Base-by-base conservation (phyloP, 1,284 basidiomycete genomes). In the Ceratobasidium sp. region DNA sequence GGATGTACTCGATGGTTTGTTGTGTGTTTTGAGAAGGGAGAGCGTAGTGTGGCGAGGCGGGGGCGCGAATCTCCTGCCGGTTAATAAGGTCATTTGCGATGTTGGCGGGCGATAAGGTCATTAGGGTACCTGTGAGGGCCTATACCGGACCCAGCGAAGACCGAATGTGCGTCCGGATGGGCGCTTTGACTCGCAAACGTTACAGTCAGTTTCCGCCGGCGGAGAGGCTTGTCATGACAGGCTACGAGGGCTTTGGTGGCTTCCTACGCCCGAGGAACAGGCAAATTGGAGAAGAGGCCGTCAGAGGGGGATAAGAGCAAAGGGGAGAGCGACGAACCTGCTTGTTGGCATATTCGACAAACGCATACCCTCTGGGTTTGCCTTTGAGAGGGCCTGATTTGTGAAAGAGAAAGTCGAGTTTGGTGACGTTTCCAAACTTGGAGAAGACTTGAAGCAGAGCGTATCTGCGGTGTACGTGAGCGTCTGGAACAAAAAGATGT, bases 401-500 rank as follows among this genome's bases (percentile, higher is more conserved):
- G 86, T 99, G 96, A 80, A 97, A 98, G 78, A 98, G 87, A 81
- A 92, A 97, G 82, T 99, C 97, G 74, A 98, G 88, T 79, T 96
- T 95, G 49, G 93, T 88, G 76, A 98, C 88, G 82, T 93, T 95
- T 76, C 97, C 97, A 80, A 91, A 95, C 82, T 93, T 96, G 54
- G 90, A 88, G 82, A 98, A 98, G 41, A 96, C 83, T 81, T 96
- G 92, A 27, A 98, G 88, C 41, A 98, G 87, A 7, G 93, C 86
- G 82, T 95, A 94, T 83, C 93, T 95, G 77, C 34, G 11, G 46
- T 37, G 34, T n/a, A 31, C 37, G 51, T n/a, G 43, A 49, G 58
- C 24, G 39, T 14, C 34, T 53, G 37, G 16, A n/a, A 51, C 24
- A 11, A 39, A 71, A 34, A 39, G 34, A 43, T 39, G 72, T 37